Evolutionary conservation across 345 rosid species (phyloP).

Genomic region (Iberis pinnata): DNA sequence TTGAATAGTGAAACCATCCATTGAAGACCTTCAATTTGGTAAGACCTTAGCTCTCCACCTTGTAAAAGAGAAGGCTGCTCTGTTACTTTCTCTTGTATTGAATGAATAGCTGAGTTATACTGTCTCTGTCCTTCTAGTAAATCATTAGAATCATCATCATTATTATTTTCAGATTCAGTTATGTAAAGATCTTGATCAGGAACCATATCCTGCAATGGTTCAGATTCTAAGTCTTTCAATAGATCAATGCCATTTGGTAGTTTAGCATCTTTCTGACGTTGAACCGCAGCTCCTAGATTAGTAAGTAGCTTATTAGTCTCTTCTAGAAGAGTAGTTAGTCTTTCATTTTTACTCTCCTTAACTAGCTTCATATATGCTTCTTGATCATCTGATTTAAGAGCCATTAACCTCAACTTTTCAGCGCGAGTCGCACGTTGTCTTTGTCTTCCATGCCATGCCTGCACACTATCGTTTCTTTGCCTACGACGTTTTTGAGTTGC

Average conservation of each 20-base stretch:
- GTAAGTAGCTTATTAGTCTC: constrained; percentile 95
- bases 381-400: constrained; percentile 95
- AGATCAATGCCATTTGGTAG: constrained; percentile 59
- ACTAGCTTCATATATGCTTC: constrained; percentile 96
- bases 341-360: constrained; percentile 95
- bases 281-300: constrained; percentile 98
- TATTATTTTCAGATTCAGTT: constrained; percentile 69
- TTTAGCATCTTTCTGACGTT: constrained; percentile 89
- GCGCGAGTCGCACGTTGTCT: constrained; percentile 97
- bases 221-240: constrained; percentile 60
- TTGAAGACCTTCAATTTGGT: constrained; percentile 97
- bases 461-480: constrained; percentile 91
- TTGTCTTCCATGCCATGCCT: constrained; percentile 99
- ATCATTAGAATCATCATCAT: constrained; percentile 79
- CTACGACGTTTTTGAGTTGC: constrained; percentile 82
- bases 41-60: constrained; percentile 88
- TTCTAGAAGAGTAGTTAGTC: constrained; percentile 79
- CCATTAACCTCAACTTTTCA: constrained; percentile 92
- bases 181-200: constrained; percentile 61
- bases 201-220: constrained; percentile 51
- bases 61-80: constrained; percentile 90
- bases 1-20: constrained; percentile 98
- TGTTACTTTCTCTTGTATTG: constrained; percentile 90
- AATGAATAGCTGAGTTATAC: constrained; percentile 89
- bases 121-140: constrained; percentile 96